Evolutionary conservation across 257 asterid genomes (phyloP), one percentile per base, ranked within the genome.

Genomic region (Catharanthus roseus): DNA sequence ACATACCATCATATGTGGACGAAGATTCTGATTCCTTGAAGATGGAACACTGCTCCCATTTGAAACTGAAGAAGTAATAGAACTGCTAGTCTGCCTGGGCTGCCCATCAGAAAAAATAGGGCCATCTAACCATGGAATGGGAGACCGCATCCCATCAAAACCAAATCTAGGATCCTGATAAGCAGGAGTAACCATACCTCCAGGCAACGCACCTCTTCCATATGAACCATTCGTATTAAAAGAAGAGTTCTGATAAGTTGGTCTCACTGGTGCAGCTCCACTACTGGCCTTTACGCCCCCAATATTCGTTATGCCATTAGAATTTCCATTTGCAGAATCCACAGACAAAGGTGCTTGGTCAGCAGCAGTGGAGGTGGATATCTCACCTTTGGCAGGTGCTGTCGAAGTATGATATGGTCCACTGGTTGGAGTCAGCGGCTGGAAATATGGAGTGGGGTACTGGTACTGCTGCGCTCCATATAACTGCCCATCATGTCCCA

Each of bases 161-260:
- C 93, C 86, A 73, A 41, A 87, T 69, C 89, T 83, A 15, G 88
- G 89, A 54, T 90, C 92, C 77, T 85, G 92, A 81, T 80, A 86
- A 45, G 85, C 82, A 36, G 75, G 45, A 34, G 38, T 62, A 75
- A 82, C 82, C 57, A 78, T 57, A 67, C 86, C 83, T 79, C 82
- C 67, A 36, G 78, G 76, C 26, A 79, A 16, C 47, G 76, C 73
- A 79, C 80, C 86, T 74, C 82, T 71, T 56, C 82, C 78, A 60
- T 77, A 82, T 68, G 65, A 74, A 69, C 70, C 80, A 63, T 23
- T 71, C 7, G 73, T 70, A 72, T 82, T 82, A 42, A 38, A n/a
- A 39, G 72, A 72, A 0, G 85, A 67, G 41, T 62, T 54, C 36
- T 57, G 77, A 49, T 77, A 67, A 68, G 42, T 73, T 61, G 74